Percentiles rank a stretch among this genome's conserved stretches.
phyloP scores from a whole-genome alignment of 1,284 basidiomycete genomes.

The Leucoagaricus sp. region DNA sequence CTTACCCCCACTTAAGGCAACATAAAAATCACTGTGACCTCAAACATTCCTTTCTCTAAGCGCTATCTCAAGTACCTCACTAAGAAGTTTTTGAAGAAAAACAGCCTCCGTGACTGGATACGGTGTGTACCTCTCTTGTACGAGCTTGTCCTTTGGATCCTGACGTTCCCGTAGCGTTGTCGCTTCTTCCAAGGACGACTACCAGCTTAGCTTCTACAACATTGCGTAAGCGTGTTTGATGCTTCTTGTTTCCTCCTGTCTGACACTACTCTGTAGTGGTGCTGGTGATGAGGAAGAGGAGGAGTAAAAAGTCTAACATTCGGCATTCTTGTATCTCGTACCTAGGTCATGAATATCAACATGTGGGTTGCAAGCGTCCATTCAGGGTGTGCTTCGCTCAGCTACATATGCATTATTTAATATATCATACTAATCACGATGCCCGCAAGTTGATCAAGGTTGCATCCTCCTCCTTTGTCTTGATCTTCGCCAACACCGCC shows the following conservation, averaged over 20 bases:
- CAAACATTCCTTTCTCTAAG: constrained; percentile 88
- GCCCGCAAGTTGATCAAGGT: constrained; percentile 8
- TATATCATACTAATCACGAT: constrained; percentile 6
- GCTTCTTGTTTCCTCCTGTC: neutral
- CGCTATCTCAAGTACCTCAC: constrained; percentile 93
- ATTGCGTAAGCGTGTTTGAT: constrained; percentile 82
- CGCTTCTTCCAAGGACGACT: constrained; percentile 86
- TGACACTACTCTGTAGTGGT: constrained; percentile 22
- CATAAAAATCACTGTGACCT: constrained; percentile 79
- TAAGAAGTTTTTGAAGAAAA: constrained; percentile 96
- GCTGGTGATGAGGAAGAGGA: constrained; percentile 54
- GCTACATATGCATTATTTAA: neutral
- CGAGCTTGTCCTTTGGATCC: neutral
- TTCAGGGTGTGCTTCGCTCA: neutral
- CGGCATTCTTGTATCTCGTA: neutral
- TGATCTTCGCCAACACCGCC: constrained; percentile 56
- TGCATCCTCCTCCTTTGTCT: constrained; percentile 26
- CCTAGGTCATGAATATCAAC: neutral
- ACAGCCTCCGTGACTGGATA: constrained; percentile 83
- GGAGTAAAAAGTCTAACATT: constrained; percentile 33
- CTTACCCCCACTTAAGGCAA: constrained; percentile 44
- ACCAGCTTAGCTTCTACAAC: constrained; percentile 93
- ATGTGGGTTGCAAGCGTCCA: neutral
- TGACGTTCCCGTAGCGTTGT: constrained; percentile 61
- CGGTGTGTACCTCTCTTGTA: constrained; percentile 47